Conservation (phyloP, 2,329 filamentous ascomycete species). For the Coleophoma crateriformis region DNA sequence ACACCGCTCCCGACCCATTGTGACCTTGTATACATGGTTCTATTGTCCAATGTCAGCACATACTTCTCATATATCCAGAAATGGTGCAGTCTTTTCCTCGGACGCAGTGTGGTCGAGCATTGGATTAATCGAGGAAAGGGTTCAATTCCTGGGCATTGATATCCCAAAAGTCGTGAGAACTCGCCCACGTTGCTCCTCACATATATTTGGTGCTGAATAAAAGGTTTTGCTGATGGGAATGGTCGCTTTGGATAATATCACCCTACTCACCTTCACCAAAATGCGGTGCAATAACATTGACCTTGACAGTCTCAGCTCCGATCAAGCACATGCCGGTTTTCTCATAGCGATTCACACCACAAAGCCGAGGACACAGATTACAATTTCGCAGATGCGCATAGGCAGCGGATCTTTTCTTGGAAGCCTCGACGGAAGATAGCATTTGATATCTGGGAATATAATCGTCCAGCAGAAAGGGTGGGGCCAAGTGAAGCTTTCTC, state of each 20-base stretch:
- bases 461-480: constrained; percentile 66
- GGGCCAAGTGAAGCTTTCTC: constrained; percentile 43
- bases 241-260: too few species aligned
- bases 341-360: constrained; percentile 76
- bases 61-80: neutral
- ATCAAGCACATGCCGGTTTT: constrained; percentile 74
- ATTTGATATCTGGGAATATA: constrained; percentile 70
- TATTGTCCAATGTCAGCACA: constrained; percentile 2
- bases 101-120: too few species aligned
- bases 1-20: constrained; percentile 70
- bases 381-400: constrained; percentile 73
- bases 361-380: constrained; percentile 74
- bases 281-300: constrained; percentile 81
- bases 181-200: too few species aligned
- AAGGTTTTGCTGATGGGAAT: too few species aligned
- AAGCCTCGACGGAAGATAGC: constrained; percentile 60
- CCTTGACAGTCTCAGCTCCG: constrained; percentile 65
- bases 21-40: constrained; percentile 81
- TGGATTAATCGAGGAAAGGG: too few species aligned
- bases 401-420: constrained; percentile 67
- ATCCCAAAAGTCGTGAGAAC: too few species aligned
- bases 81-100: neutral
- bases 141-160: too few species aligned
- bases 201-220: too few species aligned
- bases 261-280: constrained; percentile 62